Conservation (phyloP, 257 asterid genomes). For the Salvia hispanica region DNA sequence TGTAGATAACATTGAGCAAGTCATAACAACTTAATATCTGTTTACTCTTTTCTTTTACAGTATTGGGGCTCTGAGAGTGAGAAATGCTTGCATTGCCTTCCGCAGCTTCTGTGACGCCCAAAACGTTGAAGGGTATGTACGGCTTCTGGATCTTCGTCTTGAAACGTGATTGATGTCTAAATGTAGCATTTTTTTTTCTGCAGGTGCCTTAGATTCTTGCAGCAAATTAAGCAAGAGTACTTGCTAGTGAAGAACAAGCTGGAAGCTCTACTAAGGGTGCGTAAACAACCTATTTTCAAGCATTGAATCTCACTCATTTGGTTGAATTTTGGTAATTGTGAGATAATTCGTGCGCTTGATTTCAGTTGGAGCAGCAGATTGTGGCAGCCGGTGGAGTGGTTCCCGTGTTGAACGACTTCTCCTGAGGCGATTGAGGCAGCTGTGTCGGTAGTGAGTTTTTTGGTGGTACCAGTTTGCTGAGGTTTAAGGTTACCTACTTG, state of each 20-base stretch:
- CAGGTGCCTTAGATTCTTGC: constrained; percentile 73
- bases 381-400: constrained; percentile 79
- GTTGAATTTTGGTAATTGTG: not conserved
- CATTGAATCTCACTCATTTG: not conserved
- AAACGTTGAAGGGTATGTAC: constrained; percentile 53
- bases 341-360: not conserved
- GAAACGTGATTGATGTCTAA: constrained; percentile 12
- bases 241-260: constrained; percentile 70
- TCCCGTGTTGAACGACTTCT: constrained; percentile 45
- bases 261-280: constrained; percentile 60
- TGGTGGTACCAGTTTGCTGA: constrained; percentile 24
- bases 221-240: constrained; percentile 70
- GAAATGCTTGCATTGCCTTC: constrained; percentile 60
- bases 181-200: not conserved
- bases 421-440: not conserved
- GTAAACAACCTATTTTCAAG: constrained; percentile 16
- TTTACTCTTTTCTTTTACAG: constrained; percentile 34
- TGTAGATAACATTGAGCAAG: too few relatives aligned
- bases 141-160: constrained; percentile 6
- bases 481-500: constrained; percentile 26
- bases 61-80: constrained; percentile 82
- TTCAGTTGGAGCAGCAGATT: constrained; percentile 81
- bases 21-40: too few relatives aligned
- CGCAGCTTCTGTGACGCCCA: constrained; percentile 64
- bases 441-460: constrained; percentile 10